A percentile compares a stretch with the other conserved stretches of the same genome.
Evolutionary conservation across 768 basidiomycete species (phyloP).

Genomic region (Candolleomyces aberdarensis): DNA sequence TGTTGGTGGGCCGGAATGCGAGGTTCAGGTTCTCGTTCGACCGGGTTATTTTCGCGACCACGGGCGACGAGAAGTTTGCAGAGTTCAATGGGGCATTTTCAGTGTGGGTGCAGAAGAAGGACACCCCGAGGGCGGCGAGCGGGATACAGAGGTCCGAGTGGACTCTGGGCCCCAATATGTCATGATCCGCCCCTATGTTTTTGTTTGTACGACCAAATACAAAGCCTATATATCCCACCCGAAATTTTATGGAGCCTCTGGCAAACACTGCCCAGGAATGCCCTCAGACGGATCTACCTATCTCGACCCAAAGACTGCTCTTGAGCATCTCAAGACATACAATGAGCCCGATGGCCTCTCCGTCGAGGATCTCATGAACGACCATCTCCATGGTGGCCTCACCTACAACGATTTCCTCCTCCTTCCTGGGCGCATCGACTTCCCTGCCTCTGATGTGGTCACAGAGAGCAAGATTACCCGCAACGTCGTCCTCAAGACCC

Average conservation of each 20-base stretch:
- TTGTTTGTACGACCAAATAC: slow-evolving; percentile 20
- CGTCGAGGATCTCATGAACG: slow-evolving; percentile 84
- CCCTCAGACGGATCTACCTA: slow-evolving; percentile 25
- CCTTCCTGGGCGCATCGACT: slow-evolving; percentile 94
- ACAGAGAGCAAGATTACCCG: slow-evolving; percentile 87
- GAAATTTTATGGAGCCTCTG: slow-evolving; percentile 18
- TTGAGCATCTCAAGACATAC: slow-evolving; percentile 76
- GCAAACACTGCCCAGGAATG: slow-evolving; percentile 27
- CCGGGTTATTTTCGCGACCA: slow-evolving; percentile 60
- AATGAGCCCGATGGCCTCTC: slow-evolving; percentile 76
- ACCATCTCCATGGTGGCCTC: slow-evolving; percentile 80
- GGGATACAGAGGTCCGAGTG: no score
- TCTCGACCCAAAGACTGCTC: slow-evolving; percentile 70
- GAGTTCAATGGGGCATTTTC: slow-evolving; percentile 20
- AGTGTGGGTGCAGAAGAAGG: neutral
- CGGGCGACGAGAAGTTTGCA: slow-evolving; percentile 19
- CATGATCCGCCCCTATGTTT: neutral
- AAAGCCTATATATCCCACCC: slow-evolving; percentile 15
- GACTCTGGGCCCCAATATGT: no score
- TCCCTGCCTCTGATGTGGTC: slow-evolving; percentile 74
- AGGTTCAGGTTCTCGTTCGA: slow-evolving; percentile 57
- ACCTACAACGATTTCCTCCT: slow-evolving; percentile 98
- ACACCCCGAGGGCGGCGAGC: no score
- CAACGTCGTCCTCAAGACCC: slow-evolving; percentile 89
- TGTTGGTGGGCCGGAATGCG: slow-evolving; percentile 45